Evolutionary conservation across 1,284 basidiomycete genomes (phyloP), one percentile per base, ranked within the genome.

Genomic region (Puccinia brachypodii): DNA sequence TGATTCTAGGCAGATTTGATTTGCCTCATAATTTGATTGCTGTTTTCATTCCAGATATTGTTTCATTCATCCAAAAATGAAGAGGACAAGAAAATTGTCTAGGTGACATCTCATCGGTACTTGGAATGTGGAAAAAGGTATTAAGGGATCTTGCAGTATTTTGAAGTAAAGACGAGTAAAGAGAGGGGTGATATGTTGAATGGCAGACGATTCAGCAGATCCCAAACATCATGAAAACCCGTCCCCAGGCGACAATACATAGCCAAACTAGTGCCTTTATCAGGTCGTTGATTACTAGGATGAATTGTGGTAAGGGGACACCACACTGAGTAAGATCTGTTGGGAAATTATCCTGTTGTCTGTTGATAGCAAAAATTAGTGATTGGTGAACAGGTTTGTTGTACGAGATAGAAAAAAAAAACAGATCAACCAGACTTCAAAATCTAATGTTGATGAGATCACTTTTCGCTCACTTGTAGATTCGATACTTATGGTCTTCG

Each of bases 331-430:
- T 77, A 1, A 79, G 33, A 47, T 79, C 76, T 7, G 42, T 79
- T 36, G 76, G 76, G 47, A 79, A 58, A 56, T 79, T 79, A 44
- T 79, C 76, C 11, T 71, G 66, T 79, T 79, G 76, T 22, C 76
- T 79, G 60, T 19, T 13, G 38, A 11, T 76, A 14, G 3, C n/a
- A 50, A 56, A 47, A 25, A 36, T 28, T 8, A 50, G n/a, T 14
- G 19, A 31, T 13, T 14, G 1, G 53, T n/a, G 28, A 56, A 25
- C n/a, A 25, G 50, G 8, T 22, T 4, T 25, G 9, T 25, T 22
- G 47, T 22, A 9, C 47, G 11, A 2, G 19, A 40, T 64, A 4
- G 28, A 40, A 16, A 64, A 38, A 64, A 13, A 16, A 64, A 2
- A 11, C 11, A 14, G 3, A 8, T 36, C 22, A 62, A 25, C n/a